phyloP scores from a whole-genome alignment of 768 basidiomycete species.

The Boletellus emodensis region DNA sequence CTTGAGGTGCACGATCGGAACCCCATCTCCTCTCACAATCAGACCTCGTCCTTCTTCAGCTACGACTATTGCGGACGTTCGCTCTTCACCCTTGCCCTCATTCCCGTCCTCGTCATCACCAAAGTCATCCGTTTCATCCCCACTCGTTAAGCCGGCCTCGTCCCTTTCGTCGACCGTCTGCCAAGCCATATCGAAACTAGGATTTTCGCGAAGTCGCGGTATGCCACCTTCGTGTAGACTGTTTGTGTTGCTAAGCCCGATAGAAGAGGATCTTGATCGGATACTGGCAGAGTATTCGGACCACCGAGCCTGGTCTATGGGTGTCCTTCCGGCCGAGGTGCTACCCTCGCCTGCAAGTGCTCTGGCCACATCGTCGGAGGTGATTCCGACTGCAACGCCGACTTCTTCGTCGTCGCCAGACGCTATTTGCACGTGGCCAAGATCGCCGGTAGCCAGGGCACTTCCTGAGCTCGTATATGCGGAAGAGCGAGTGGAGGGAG shows the following conservation, averaged over 20 bases:
- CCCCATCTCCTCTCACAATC: constrained; percentile 68
- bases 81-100: constrained; percentile 57
- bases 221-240: constrained; percentile 37
- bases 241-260: constrained; percentile 45
- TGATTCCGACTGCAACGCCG: constrained; percentile 52
- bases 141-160: constrained; percentile 55
- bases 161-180: constrained; percentile 69
- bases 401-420: constrained; percentile 56
- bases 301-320: constrained; percentile 65
- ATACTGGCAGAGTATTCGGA: constrained; percentile 66
- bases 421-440: constrained; percentile 61
- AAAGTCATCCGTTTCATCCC: constrained; percentile 48
- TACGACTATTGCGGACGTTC: constrained; percentile 72
- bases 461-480: constrained; percentile 75
- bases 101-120: constrained; percentile 49
- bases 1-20: constrained; percentile 57
- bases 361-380: constrained; percentile 62
- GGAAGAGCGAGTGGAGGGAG: constrained; percentile 69
- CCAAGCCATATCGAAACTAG: constrained; percentile 78
- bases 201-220: constrained; percentile 54
- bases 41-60: constrained; percentile 84
- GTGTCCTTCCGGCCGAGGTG: constrained; percentile 46
- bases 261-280: constrained; percentile 69
- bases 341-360: constrained; percentile 52
- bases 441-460: constrained; percentile 56